Evolutionary conservation across 306 rosid species (phyloP).

Genomic region (Trifolium dubium): DNA sequence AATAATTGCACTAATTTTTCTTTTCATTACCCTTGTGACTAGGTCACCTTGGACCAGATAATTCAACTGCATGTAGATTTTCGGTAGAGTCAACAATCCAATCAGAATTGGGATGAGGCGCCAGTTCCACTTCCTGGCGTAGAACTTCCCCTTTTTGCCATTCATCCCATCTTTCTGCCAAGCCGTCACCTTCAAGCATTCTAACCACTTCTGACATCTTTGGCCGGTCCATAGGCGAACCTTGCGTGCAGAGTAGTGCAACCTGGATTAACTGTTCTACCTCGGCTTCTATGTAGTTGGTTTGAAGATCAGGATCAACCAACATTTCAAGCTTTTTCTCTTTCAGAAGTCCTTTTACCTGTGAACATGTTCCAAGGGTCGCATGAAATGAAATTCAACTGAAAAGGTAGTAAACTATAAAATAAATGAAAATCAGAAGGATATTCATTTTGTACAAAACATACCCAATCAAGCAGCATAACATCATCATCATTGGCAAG

Average conservation of each 20-base stretch:
- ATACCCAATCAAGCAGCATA: constrained; percentile 99
- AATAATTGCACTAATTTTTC: constrained; percentile 47
- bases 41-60: constrained; percentile 99
- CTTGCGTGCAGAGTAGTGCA: constrained; percentile 96
- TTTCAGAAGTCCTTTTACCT: constrained; percentile 94
- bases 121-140: constrained; percentile 87
- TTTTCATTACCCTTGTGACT: constrained; percentile 42
- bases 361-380: constrained; percentile 37
- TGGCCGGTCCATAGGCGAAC: constrained; percentile 93
- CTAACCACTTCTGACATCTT: constrained; percentile 99
- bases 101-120: constrained; percentile 87
- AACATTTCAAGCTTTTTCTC: constrained; percentile 92
- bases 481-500: constrained; percentile 98
- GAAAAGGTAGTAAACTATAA: constrained; percentile 26
- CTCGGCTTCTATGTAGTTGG: constrained; percentile 81
- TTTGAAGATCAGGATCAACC: constrained; percentile 95
- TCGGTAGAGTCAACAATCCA: constrained; percentile 98
- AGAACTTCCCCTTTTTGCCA: constrained; percentile 98
- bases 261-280: constrained; percentile 98
- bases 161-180: constrained; percentile 99
- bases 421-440: constrained; percentile 14
- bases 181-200: constrained; percentile 97
- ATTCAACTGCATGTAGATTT: constrained; percentile 93
- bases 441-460: constrained; percentile 32
- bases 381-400: constrained; percentile 30